A percentile compares a stretch with the other conserved stretches of the same genome.
phyloP scores from a whole-genome alignment of 495 filamentous ascomycete genomes.

The Immersiella caudata region DNA sequence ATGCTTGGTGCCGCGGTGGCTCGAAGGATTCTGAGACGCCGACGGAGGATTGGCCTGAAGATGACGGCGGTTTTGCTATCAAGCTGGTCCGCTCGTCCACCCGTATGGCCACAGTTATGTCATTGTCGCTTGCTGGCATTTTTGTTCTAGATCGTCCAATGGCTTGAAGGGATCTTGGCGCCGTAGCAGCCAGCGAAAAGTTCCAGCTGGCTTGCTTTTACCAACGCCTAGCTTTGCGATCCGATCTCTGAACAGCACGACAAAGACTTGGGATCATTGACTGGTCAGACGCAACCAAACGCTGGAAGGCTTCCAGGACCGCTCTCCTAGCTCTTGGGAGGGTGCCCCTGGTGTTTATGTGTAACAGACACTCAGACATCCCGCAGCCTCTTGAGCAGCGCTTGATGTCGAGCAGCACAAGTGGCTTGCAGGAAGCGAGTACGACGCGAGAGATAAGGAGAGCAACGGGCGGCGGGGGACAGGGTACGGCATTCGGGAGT shows the following conservation, averaged over 20 bases:
- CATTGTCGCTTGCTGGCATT: slow-evolving; percentile 7
- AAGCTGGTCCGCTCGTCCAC: slow-evolving; percentile 52
- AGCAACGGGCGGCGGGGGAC: not conserved
- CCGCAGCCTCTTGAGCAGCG: not conserved
- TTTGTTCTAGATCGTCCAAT: not conserved
- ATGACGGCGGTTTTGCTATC: slow-evolving; percentile 44
- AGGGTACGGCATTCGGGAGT: not conserved
- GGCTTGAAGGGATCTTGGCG: too few relatives aligned
- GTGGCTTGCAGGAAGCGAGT: not conserved
- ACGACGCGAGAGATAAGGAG: slow-evolving; percentile 12
- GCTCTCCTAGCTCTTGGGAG: not conserved
- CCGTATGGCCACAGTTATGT: slow-evolving; percentile 7
- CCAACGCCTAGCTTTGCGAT: too few relatives aligned
- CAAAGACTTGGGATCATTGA: too few relatives aligned
- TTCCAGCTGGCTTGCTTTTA: too few relatives aligned
- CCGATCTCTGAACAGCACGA: too few relatives aligned
- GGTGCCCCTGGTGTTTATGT: not conserved
- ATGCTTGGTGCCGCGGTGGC: slow-evolving; percentile 24
- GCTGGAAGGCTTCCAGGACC: too few relatives aligned
- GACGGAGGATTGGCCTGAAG: slow-evolving; percentile 17
- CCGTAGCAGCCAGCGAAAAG: too few relatives aligned
- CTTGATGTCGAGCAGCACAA: not conserved
- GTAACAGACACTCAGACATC: not conserved
- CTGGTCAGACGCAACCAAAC: too few relatives aligned
- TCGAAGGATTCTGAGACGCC: slow-evolving; percentile 12